These are phyloP conservation scores for Gynochthodes officinalis DNA, from an alignment of 257 asterid species.

Conservation along the genomic window DNA sequence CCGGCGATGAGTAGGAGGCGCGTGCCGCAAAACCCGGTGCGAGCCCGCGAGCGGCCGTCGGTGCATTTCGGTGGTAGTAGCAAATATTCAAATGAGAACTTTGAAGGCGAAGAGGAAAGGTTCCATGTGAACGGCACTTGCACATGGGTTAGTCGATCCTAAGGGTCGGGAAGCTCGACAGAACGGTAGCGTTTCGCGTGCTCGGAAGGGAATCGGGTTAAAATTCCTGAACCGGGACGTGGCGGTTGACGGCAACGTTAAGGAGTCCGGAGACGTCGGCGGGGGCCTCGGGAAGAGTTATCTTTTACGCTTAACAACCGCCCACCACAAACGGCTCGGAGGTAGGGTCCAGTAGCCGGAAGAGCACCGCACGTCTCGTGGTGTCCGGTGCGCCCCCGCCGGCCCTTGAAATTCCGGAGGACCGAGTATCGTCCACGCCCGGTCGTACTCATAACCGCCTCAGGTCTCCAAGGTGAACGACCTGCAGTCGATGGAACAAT, in stretches of 20 bases:
- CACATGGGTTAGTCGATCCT: conserved; percentile 25
- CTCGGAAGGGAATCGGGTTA: conserved; percentile 24
- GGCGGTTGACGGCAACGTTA: conserved; percentile 22
- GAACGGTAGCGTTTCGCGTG: conserved; percentile 14
- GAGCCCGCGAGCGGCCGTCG: conserved; percentile 25
- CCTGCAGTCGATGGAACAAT: conserved; percentile 35
- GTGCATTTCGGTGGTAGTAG: conserved; percentile 24
- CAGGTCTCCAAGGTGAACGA: conserved; percentile 36
- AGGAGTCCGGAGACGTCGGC: conserved; percentile 29
- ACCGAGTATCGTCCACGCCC: conserved; percentile 52
- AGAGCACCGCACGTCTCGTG: too few relatives aligned
- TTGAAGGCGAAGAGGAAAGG: conserved; percentile 23
- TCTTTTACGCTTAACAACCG: conserved; percentile 52
- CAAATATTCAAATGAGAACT: conserved; percentile 19
- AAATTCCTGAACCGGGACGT: conserved; percentile 19
- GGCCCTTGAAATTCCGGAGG: conserved; percentile 76
- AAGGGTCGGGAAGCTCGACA: conserved; percentile 13
- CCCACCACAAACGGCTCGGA: too few relatives aligned
- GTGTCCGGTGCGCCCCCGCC: conserved; percentile 72
- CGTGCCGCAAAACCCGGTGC: conserved; percentile 18
- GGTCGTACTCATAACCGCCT: conserved; percentile 51
- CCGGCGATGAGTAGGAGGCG: conserved; percentile 17
- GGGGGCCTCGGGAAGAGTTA: conserved; percentile 56
- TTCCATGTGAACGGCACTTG: conserved; percentile 22
- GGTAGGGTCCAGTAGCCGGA: too few relatives aligned